phyloP scores from a whole-genome alignment of 345 rosid species.

The Viola odorata region DNA sequence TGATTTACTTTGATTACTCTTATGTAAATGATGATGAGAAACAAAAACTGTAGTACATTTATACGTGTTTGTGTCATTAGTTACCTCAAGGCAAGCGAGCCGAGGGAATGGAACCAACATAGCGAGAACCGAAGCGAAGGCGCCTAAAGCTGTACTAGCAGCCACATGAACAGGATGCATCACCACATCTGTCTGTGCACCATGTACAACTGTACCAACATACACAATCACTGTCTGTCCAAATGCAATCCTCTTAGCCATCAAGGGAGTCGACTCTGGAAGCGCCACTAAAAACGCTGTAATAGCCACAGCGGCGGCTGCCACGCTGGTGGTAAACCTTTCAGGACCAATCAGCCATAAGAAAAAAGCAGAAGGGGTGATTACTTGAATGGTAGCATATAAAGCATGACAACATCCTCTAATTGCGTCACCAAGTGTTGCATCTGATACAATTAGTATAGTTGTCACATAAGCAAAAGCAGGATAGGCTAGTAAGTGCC shows the following conservation, averaged over 20 bases:
- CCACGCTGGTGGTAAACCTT: slow-evolving; percentile 35
- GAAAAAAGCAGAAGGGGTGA: slow-evolving; percentile 31
- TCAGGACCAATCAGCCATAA: slow-evolving; percentile 43
- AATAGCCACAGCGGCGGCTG: slow-evolving; percentile 47
- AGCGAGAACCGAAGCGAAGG: slow-evolving; percentile 62
- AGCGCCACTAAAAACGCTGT: slow-evolving; percentile 59
- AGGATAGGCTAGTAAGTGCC: slow-evolving; percentile 36
- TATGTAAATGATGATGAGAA: too few relatives aligned
- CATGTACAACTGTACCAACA: slow-evolving; percentile 45
- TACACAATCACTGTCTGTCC: slow-evolving; percentile 71
- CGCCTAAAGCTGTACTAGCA: slow-evolving; percentile 63
- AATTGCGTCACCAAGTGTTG: slow-evolving; percentile 57
- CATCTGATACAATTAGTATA: slow-evolving; percentile 59
- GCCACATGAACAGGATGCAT: slow-evolving; percentile 61
- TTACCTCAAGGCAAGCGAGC: slow-evolving; percentile 60
- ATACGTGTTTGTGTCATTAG: too few relatives aligned
- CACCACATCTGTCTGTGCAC: slow-evolving; percentile 32
- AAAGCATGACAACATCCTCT: slow-evolving; percentile 46
- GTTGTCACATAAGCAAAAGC: slow-evolving; percentile 70
- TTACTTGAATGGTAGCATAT: slow-evolving; percentile 47
- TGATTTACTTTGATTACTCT: too few relatives aligned
- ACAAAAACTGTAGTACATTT: too few relatives aligned
- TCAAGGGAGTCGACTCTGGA: slow-evolving; percentile 54
- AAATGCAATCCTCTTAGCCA: slow-evolving; percentile 71
- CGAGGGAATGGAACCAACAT: slow-evolving; percentile 65